Conservation (phyloP, 106 monocot species). For the Alisma plantagoaquatica region DNA sequence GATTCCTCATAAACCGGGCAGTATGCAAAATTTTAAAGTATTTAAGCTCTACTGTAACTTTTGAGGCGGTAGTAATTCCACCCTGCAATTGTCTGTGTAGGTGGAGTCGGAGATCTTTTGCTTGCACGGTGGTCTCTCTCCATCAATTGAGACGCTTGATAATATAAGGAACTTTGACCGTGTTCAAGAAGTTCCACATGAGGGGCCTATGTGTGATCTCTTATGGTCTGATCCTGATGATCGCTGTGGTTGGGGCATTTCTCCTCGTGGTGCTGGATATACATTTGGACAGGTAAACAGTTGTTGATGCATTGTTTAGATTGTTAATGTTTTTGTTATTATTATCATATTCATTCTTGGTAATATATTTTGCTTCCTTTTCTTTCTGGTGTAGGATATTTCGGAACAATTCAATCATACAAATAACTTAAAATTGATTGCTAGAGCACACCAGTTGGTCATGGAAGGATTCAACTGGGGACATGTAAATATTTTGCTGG, state of each 20-base stretch:
- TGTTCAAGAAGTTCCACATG: conserved; percentile 98
- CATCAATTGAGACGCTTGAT: conserved; percentile 96
- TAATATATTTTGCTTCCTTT: no score
- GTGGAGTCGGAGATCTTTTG: conserved; percentile 99
- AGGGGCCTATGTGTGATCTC: conserved; percentile 99
- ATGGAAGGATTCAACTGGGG: conserved; percentile 99
- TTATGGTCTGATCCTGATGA: conserved; percentile 99
- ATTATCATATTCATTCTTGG: background rate
- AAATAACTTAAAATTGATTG: conserved; percentile 90
- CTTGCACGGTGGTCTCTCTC: conserved; percentile 92
- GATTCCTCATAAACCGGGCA: no score
- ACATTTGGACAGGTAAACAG: conserved; percentile 89
- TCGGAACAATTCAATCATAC: conserved; percentile 97
- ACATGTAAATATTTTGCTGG: conserved; percentile 43
- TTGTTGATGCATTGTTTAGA: background rate
- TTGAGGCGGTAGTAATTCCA: no score
- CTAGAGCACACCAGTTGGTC: conserved; percentile 96
- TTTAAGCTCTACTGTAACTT: no score
- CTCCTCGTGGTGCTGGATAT: conserved; percentile 99
- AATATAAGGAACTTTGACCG: conserved; percentile 95
- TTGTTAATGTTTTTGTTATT: background rate
- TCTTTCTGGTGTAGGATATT: conserved; percentile 61
- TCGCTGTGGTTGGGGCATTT: conserved; percentile 98
- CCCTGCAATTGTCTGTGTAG: no score
- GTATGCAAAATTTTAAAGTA: no score